phyloP scores from a whole-genome alignment of 2,329 filamentous ascomycete species.

The Aureobasidium melanogenum region DNA sequence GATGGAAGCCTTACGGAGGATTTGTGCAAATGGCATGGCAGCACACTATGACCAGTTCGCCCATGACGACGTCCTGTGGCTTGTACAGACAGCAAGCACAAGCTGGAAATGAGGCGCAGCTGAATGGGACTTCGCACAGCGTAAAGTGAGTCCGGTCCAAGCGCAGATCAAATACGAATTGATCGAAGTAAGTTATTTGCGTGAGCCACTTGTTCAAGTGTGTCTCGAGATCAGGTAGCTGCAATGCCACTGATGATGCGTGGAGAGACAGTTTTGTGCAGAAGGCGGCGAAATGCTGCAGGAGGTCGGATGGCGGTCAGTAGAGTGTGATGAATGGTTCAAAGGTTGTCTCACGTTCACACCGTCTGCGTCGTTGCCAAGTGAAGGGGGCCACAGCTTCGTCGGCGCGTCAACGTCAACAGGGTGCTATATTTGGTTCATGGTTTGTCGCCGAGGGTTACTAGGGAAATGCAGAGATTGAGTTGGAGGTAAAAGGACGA shows the following conservation, averaged over 20 bases:
- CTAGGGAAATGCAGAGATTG: conserved; percentile 1
- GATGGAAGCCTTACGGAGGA: not conserved
- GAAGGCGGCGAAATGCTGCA: not conserved
- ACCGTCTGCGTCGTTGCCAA: not conserved
- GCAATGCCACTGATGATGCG: not conserved
- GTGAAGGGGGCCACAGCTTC: not conserved
- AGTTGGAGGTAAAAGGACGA: not conserved
- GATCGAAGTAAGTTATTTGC: too few species aligned
- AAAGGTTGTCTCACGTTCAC: not conserved
- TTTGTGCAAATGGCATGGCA: conserved; percentile 63
- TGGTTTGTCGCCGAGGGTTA: not conserved
- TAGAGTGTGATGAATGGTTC: not conserved
- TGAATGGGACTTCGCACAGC: not conserved
- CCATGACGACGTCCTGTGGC: not conserved
- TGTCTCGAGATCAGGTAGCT: not conserved
- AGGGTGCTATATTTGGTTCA: not conserved
- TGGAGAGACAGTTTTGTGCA: not conserved
- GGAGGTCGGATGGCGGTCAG: not conserved
- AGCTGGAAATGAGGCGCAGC: conserved; percentile 4
- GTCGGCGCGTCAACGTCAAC: not conserved
- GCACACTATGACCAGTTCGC: conserved; percentile 65
- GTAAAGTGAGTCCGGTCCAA: not conserved
- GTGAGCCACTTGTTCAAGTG: not conserved
- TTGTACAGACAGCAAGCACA: not conserved
- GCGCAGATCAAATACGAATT: too few species aligned